Conservation (phyloP, 495 filamentous ascomycete species). For the Cladorrhinum samala region DNA sequence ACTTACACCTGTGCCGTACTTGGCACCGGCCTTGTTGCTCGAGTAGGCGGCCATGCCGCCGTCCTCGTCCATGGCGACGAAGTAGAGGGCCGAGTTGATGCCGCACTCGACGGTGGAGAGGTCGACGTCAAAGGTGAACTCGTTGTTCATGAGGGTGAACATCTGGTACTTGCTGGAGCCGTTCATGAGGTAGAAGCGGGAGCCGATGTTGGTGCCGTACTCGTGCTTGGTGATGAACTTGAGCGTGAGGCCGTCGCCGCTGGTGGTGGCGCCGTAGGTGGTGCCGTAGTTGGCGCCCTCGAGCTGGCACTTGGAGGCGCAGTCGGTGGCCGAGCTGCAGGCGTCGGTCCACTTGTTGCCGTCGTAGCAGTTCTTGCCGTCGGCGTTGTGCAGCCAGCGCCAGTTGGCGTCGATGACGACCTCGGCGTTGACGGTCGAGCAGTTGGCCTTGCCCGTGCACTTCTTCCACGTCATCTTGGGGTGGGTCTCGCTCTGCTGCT, state of each 20-base stretch:
- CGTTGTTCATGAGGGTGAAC: conserved; percentile 51
- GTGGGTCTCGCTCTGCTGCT: conserved; percentile 48
- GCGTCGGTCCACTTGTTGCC: conserved; percentile 45
- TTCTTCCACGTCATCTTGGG: conserved; percentile 54
- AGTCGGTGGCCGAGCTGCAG: conserved; percentile 39
- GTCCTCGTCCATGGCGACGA: conserved; percentile 52
- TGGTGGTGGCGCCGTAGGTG: conserved; percentile 44
- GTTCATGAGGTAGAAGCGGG: conserved; percentile 55
- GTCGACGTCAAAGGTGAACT: conserved; percentile 58
- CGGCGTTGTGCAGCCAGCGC: conserved; percentile 44
- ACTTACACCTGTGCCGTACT: conserved; percentile 49
- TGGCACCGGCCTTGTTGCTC: conserved; percentile 52
- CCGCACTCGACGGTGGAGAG: conserved; percentile 47
- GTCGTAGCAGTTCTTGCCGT: conserved; percentile 44
- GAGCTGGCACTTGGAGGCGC: conserved; percentile 41
- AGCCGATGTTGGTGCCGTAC: conserved; percentile 48
- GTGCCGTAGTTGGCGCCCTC: conserved; percentile 44
- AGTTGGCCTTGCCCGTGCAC: conserved; percentile 47
- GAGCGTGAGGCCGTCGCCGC: conserved; percentile 43
- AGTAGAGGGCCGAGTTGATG: conserved; percentile 54
- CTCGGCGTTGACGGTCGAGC: conserved; percentile 38
- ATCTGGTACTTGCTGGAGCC: conserved; percentile 49
- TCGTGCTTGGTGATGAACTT: conserved; percentile 55
- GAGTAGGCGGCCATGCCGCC: conserved; percentile 47
- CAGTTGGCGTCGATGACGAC: conserved; percentile 49